A percentile compares a stretch with the other conserved stretches of the same genome.
Evolutionary conservation across 441 rosid genomes (phyloP).

Genomic region (Biscutella laevigata): DNA sequence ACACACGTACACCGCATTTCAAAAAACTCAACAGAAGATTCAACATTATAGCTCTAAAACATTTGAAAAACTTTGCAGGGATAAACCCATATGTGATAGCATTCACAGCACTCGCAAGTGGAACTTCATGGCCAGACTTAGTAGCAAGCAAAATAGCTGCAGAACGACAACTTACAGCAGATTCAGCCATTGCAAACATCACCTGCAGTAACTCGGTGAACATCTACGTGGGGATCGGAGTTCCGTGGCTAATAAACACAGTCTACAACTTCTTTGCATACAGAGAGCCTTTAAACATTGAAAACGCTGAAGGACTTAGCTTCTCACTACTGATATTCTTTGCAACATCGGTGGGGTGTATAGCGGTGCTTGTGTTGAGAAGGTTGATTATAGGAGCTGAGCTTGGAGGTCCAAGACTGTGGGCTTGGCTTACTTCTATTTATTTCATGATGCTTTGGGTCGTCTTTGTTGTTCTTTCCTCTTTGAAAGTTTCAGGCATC

Average conservation of each 20-base stretch:
- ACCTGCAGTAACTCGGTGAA: conserved; percentile 94
- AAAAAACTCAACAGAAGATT: not conserved
- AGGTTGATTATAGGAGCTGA: conserved; percentile 73
- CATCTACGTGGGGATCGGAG: conserved; percentile 74
- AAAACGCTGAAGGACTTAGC: conserved; percentile 69
- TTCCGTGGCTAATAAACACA: conserved; percentile 86
- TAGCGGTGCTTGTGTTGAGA: conserved; percentile 65
- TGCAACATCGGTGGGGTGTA: conserved; percentile 66
- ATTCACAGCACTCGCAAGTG: conserved; percentile 75
- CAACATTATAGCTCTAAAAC: not conserved
- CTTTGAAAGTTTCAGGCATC: conserved; percentile 54
- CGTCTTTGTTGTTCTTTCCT: conserved; percentile 67
- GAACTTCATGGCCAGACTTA: conserved; percentile 95
- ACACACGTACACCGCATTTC: not conserved
- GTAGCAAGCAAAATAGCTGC: conserved; percentile 97
- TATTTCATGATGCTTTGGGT: conserved; percentile 80
- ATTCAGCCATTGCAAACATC: conserved; percentile 92
- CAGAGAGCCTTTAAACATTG: conserved; percentile 53
- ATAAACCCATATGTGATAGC: conserved; percentile 85
- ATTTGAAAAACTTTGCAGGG: conserved; percentile 34
- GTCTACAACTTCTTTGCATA: conserved; percentile 63
- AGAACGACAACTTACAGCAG: conserved; percentile 79
- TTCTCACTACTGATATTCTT: conserved; percentile 80
- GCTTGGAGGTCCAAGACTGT: conserved; percentile 76
- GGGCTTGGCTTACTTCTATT: conserved; percentile 73